A percentile compares a stretch with the other conserved stretches of the same genome.
Conservation (phyloP, 768 basidiomycete genomes). For the Phlebiopsis gigantea region DNA sequence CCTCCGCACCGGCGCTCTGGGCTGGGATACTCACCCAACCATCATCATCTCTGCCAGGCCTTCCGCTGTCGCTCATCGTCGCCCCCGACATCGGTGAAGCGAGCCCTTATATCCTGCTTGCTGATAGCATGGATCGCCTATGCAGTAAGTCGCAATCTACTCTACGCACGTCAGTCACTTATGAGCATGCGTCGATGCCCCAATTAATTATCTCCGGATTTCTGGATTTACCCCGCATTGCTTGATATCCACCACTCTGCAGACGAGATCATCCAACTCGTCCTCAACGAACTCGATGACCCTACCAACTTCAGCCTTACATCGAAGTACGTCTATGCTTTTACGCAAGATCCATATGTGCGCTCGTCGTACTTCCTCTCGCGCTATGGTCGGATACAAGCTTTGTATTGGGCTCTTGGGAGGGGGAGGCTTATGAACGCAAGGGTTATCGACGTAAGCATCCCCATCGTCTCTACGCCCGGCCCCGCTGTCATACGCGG, state of each 20-base stretch:
- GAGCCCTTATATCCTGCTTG: neutral
- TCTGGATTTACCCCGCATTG: neutral
- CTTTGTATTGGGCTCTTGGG: slow-evolving; percentile 71
- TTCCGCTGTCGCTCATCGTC: slow-evolving; percentile 1
- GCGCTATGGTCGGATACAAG: slow-evolving; percentile 66
- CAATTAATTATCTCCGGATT: neutral
- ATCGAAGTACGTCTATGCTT: slow-evolving; percentile 52
- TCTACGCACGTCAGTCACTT: neutral
- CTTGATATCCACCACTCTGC: slow-evolving; percentile 5
- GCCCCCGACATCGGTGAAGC: slow-evolving; percentile 6
- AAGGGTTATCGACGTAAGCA: slow-evolving; percentile 64
- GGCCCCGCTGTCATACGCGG: neutral
- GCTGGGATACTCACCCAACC: slow-evolving; percentile 8
- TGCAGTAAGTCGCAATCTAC: slow-evolving; percentile 45
- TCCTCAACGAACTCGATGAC: slow-evolving; percentile 68
- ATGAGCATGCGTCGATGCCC: neutral
- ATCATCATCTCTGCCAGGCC: slow-evolving; percentile 13
- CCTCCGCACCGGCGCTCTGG: slow-evolving; percentile 5
- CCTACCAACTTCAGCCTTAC: slow-evolving; percentile 53
- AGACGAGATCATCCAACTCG: slow-evolving; percentile 67
- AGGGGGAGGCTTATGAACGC: slow-evolving; percentile 61
- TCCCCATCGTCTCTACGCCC: slow-evolving; percentile 1
- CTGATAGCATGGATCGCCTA: slow-evolving; percentile 50
- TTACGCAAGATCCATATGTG: slow-evolving; percentile 71
- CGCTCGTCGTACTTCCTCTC: slow-evolving; percentile 73